Base-by-base conservation (phyloP, 345 rosid genomes). In the Lumnitzera racemosa region DNA sequence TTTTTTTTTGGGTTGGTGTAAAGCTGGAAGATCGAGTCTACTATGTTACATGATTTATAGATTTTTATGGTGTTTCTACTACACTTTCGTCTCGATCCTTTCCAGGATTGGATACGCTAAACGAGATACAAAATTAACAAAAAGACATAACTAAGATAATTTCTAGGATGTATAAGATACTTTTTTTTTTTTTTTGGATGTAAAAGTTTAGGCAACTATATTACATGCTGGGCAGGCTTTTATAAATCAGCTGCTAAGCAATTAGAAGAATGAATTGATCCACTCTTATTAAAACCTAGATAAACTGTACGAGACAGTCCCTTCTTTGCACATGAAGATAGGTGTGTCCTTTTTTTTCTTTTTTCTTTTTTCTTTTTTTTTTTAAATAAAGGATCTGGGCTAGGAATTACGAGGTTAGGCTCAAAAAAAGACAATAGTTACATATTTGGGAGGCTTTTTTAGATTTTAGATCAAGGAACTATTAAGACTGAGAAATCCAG, bases 141-240 rank as follows among this genome's bases (percentile, higher is more conserved):
- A 12, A 16, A 25, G 2, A 52, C 12, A 17, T 3, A 36, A 65
- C 10, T 16, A 13, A 47, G 17, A 59, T 3, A 55, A 53, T 4
- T 20, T 13, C 3, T 11, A 25, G 3, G n/a, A 54, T 12, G 36
- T 49, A 61, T 46, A 50, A 68, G 78, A 74, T 74, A 58, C 61
- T 36, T 10, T 11, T 24, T 55, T 47, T 64, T 69, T 61, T 15
- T 17, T 29, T 58, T 2, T 5, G 56, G 43, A 49, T 50, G 46
- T 24, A 53, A 47, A 9, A n/a, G n/a, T 49, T 23, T 20, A 29
- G 51, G 52, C 50, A 17, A 57, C 51, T 67, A 5, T 67, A 5
- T 81, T 83, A 83, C 89, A 83, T 83, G 64, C 69, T 86, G 67
- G 43, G 62, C 24, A 69, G 70, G 75, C 27, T 83, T 86, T 86